Evolutionary conservation across 768 basidiomycete genomes (phyloP).

Genomic region (Mycena vulgaris): DNA sequence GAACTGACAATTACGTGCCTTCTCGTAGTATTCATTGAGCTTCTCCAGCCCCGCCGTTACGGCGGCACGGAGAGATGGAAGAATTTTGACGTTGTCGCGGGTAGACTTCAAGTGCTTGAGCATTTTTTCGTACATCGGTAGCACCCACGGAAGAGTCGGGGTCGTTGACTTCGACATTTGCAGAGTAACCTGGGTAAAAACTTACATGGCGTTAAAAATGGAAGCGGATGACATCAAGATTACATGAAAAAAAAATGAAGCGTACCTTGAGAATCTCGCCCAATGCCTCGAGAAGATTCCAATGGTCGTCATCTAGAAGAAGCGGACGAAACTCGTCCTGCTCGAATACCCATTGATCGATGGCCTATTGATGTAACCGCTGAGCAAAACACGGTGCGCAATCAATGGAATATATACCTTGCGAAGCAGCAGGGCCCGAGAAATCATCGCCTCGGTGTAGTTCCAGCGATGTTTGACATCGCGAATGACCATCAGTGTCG

Average conservation of each 20-base stretch:
- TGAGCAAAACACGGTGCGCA: too few relatives aligned
- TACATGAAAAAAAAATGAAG: not conserved
- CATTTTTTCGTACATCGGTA: slow-evolving; percentile 25
- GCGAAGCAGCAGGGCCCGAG: not conserved
- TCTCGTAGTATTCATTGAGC: too few relatives aligned
- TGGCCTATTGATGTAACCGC: too few relatives aligned
- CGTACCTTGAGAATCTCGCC: not conserved
- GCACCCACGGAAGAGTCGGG: slow-evolving; percentile 10
- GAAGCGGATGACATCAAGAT: too few relatives aligned
- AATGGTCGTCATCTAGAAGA: not conserved
- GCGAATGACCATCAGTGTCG: slow-evolving; percentile 1
- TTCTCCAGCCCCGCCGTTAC: too few relatives aligned
- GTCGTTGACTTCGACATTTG: slow-evolving; percentile 15
- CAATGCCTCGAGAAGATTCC: slow-evolving; percentile 3
- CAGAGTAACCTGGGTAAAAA: slow-evolving; percentile 19
- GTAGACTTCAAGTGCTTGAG: not conserved
- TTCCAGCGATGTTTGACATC: slow-evolving; percentile 34
- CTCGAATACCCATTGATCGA: slow-evolving; percentile 11
- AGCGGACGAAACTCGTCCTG: slow-evolving; percentile 3
- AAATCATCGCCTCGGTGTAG: slow-evolving; percentile 20
- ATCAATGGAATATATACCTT: slow-evolving; percentile 9
- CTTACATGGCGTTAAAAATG: too few relatives aligned
- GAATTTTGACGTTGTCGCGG: not conserved
- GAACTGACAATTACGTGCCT: too few relatives aligned
- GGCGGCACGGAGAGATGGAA: not conserved